Base-by-base conservation (phyloP, 257 asterid genomes). In the Nicotiana paniculata region DNA sequence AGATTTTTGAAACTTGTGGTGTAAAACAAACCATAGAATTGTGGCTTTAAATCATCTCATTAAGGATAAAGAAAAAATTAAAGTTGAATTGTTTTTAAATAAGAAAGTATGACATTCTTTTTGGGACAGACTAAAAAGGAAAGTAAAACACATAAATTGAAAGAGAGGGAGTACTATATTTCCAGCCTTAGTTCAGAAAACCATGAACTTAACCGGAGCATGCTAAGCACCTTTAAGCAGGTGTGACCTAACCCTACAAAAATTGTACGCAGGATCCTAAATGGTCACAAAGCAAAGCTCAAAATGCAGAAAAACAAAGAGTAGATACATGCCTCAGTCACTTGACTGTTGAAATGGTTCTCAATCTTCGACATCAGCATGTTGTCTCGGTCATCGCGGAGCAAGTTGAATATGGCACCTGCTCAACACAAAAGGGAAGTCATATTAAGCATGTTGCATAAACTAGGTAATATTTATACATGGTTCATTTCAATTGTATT, bases 331-430 rank as follows among this genome's bases (percentile, higher is more conserved):
- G 90, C 98, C 96, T 92, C 93, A 9, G 82, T 74, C 80, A 85
- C 76, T 55, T 70, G 85, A 77, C 88, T 4, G 62, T 91, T 86
- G 77, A 91, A 93, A 86, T 93, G 81, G 57, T 57, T 82, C 91
- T 90, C 93, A 79, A 93, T 92, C 92, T 90, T 91, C 65, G 61
- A 77, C 91, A 90, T 87, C 51, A 88, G 21, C 76, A 46, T 77
- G 43, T 77, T 74, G 24, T 91, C 96, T 43, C 55, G 80, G 16
- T 83, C 87, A 63, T 26, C 24, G 12, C 87, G 83, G 12, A 90
- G 84, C 83, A 91, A 78, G 86, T 91, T 91, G 85, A 88, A 91
- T 15, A 86, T 90, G 12, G 94, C 94, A 82, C 94, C 93, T 91
- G 87, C 35, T 61, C 18, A 82, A 58, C 77, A 55, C 74, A 17